Conservation (phyloP, 2,329 filamentous ascomycete genomes). For the Colletotrichum filicis region DNA sequence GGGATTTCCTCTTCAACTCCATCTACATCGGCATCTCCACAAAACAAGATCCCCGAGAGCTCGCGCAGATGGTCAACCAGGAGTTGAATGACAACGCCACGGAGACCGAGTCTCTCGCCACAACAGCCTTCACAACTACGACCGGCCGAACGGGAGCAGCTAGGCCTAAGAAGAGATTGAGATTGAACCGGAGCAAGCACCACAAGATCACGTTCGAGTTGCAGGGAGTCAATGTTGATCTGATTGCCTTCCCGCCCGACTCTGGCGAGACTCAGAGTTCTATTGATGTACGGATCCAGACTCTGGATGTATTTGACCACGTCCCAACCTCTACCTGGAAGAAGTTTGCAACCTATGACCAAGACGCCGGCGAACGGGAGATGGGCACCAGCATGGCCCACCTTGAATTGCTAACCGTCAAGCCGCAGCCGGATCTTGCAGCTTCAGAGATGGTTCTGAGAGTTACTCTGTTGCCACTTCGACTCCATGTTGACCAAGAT, state of each 20-base stretch:
- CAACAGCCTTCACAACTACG: constrained; percentile 74
- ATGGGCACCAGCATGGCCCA: constrained; percentile 91
- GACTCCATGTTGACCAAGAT: constrained; percentile 96
- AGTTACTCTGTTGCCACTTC: constrained; percentile 81
- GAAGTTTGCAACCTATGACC: constrained; percentile 95
- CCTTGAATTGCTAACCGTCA: constrained; percentile 87
- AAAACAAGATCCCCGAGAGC: constrained; percentile 84
- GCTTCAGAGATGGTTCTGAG: constrained; percentile 91
- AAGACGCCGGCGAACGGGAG: constrained; percentile 87
- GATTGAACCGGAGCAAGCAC: constrained; percentile 83
- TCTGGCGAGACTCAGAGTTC: constrained; percentile 88
- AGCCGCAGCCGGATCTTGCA: constrained; percentile 83
- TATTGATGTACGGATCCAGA: constrained; percentile 82
- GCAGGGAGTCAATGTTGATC: constrained; percentile 82
- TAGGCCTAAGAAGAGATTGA: constrained; percentile 67
- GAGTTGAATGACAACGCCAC: constrained; percentile 87
- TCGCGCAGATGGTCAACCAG: constrained; percentile 86
- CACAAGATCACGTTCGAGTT: constrained; percentile 98
- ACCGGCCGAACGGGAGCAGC: constrained; percentile 59
- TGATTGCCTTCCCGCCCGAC: constrained; percentile 81
- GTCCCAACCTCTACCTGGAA: constrained; percentile 97
- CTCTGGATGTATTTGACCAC: constrained; percentile 93
- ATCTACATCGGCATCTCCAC: constrained; percentile 96
- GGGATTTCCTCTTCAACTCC: constrained; percentile 97
- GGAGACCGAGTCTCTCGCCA: constrained; percentile 90